These are phyloP conservation scores for Limonomyces culmigenus DNA, from an alignment of 1,284 basidiomycete genomes.

Conservation along the genomic window DNA sequence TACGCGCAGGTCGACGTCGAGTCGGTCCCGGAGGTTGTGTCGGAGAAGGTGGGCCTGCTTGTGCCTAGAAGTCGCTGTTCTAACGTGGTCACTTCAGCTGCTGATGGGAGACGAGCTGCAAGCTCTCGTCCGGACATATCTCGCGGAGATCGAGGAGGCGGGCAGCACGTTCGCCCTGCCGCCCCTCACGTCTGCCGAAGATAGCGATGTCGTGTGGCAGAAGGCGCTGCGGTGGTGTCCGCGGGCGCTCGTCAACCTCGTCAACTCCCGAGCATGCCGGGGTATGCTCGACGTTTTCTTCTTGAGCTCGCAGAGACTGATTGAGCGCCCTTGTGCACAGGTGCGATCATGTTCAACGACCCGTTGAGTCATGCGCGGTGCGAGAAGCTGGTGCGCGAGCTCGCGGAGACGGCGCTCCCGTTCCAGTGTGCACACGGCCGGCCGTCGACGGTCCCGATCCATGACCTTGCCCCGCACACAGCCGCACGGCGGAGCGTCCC, in stretches of 20 bases:
- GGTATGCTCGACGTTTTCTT: slow-evolving; percentile 29
- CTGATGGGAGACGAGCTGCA: slow-evolving; percentile 45
- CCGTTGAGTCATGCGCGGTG: slow-evolving; percentile 52
- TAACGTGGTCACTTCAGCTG: slow-evolving; percentile 24
- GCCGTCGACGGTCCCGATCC: slow-evolving; percentile 28
- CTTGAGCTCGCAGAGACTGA: slow-evolving; percentile 1
- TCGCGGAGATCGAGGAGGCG: slow-evolving; percentile 26
- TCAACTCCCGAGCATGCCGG: slow-evolving; percentile 88
- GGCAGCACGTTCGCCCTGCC: slow-evolving; percentile 8
- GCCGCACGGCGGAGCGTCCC: too few species aligned
- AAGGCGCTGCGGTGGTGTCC: slow-evolving; percentile 67
- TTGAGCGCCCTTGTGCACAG: slow-evolving; percentile 20
- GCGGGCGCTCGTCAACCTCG: slow-evolving; percentile 56
- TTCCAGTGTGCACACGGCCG: slow-evolving; percentile 93
- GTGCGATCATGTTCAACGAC: slow-evolving; percentile 96
- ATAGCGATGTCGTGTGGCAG: slow-evolving; percentile 38
- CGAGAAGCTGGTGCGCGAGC: slow-evolving; percentile 42
- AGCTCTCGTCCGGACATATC: slow-evolving; percentile 47
- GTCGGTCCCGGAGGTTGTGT: slow-evolving; percentile 44
- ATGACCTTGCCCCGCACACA: too few species aligned
- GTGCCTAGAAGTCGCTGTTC: slow-evolving; percentile 1
- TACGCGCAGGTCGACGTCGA: slow-evolving; percentile 39
- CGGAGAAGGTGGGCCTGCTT: slow-evolving; percentile 39
- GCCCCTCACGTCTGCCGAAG: slow-evolving; percentile 2
- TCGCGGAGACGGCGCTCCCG: slow-evolving; percentile 62